Percentiles rank a stretch among this genome's conserved stretches.
phyloP scores from a whole-genome alignment of 129 eudicot genomes.

The Flaveria linearis region DNA sequence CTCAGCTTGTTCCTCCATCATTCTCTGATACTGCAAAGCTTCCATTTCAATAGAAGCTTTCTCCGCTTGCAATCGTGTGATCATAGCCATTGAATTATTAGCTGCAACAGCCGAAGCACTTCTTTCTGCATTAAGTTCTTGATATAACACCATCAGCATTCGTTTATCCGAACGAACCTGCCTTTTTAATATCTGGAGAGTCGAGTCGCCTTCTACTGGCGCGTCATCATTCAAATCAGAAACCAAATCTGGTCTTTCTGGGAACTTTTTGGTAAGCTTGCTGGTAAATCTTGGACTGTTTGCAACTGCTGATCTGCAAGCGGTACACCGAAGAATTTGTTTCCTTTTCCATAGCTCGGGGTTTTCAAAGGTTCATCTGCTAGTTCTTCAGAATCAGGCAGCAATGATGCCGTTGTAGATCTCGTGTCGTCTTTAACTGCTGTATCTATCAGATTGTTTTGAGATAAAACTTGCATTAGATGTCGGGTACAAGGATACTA shows the following conservation, averaged over 20 bases:
- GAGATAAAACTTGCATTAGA: neutral
- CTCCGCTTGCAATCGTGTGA: conserved; percentile 77
- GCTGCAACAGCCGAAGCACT: conserved; percentile 89
- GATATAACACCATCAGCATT: conserved; percentile 55
- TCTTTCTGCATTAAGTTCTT: conserved; percentile 87
- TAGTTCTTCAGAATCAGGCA: conserved; percentile 49
- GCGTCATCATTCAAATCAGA: conserved; percentile 44
- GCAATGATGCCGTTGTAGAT: conserved; percentile 36
- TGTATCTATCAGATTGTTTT: conserved; percentile 15
- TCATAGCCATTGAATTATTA: conserved; percentile 97
- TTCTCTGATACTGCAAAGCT: conserved; percentile 78
- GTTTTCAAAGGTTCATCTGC: conserved; percentile 49
- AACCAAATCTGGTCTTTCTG: conserved; percentile 25
- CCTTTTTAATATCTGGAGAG: conserved; percentile 42
- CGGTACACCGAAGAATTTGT: conserved; percentile 60
- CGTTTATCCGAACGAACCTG: conserved; percentile 59
- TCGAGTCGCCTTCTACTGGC: conserved; percentile 42
- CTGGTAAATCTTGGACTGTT: conserved; percentile 55
- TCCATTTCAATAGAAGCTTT: conserved; percentile 92
- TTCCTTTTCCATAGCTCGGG: conserved; percentile 46
- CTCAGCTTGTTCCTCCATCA: conserved; percentile 88
- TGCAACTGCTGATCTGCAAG: conserved; percentile 43
- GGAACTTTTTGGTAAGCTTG: conserved; percentile 32
- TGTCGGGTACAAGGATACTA: neutral
- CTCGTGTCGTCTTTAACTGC: conserved; percentile 42